Conservation (phyloP, 2,329 filamentous ascomycete genomes). For the Aspergillus pseudoglaucus region DNA sequence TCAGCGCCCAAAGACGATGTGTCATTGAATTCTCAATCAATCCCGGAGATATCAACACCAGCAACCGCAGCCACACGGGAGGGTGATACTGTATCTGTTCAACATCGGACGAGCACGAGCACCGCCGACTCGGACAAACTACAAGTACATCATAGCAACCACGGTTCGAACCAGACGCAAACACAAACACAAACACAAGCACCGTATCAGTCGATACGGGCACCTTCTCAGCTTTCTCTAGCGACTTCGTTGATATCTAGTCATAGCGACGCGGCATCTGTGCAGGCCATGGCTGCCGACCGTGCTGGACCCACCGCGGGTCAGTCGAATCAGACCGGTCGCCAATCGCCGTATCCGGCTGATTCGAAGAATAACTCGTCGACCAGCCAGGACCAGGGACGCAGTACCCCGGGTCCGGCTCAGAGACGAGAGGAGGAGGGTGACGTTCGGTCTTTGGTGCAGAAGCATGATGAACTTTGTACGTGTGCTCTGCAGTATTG, state of each 20-base stretch:
- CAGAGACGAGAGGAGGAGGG: constrained; percentile 34
- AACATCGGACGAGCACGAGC: too few relatives aligned
- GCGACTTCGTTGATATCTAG: constrained; percentile 5
- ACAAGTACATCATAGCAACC: not conserved
- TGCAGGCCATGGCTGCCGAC: not conserved
- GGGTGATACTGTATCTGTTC: too few relatives aligned
- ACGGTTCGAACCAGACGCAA: not conserved
- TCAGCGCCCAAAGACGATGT: not conserved
- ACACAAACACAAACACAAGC: not conserved
- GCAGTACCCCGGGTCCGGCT: constrained; percentile 42
- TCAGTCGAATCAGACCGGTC: constrained; percentile 6
- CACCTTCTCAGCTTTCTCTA: constrained; percentile 15
- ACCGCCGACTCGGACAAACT: too few relatives aligned
- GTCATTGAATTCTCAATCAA: not conserved
- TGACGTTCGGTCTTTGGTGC: constrained; percentile 40
- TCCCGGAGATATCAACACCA: not conserved
- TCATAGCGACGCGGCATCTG: constrained; percentile 10
- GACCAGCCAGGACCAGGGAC: constrained; percentile 35
- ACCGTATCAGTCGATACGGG: constrained; percentile 12
- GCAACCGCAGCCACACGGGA: not conserved
- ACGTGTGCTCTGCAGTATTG: constrained; percentile 24
- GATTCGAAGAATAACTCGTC: constrained; percentile 13
- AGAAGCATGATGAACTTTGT: constrained; percentile 38
- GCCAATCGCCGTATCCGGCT: constrained; percentile 10
- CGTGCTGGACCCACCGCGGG: not conserved